A percentile compares a stretch with the other conserved stretches of the same genome.
These are phyloP conservation scores for Pseudogymnoascus sp. DNA, from an alignment of 2,329 filamentous ascomycete species.

Conservation along the genomic window DNA sequence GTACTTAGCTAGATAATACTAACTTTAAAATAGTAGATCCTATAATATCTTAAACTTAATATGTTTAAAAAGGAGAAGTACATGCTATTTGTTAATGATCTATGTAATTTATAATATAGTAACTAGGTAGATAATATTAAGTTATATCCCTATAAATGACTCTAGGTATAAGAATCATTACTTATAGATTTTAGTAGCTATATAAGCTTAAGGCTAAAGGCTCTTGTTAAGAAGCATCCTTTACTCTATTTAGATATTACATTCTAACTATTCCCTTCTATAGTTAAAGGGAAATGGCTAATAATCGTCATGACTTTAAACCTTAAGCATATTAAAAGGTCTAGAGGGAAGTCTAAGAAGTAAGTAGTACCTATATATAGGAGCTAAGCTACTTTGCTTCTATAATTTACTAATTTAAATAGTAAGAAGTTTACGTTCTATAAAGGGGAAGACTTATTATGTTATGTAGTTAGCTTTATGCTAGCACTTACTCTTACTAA, in stretches of 20 bases:
- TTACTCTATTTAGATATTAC: conserved; percentile 24
- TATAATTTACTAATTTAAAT: too few species aligned
- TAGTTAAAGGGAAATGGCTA: conserved; percentile 14
- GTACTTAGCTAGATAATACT: conserved; percentile 7
- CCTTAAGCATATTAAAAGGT: too few species aligned
- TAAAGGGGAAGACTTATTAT: conserved; percentile 19
- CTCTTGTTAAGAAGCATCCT: conserved; percentile 18
- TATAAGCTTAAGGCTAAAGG: conserved; percentile 21
- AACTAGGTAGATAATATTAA: conserved; percentile 20
- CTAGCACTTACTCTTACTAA: conserved; percentile 23
- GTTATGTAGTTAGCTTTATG: conserved; percentile 18
- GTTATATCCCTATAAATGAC: conserved; percentile 22
- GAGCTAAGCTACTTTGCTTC: too few species aligned
- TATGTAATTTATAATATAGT: too few species aligned
- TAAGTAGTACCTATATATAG: too few species aligned
- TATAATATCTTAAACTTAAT: conserved; percentile 16
- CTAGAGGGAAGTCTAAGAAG: too few species aligned
- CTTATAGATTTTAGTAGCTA: conserved; percentile 20
- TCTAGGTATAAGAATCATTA: conserved; percentile 20
- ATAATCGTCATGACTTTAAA: too few species aligned
- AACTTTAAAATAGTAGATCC: conserved; percentile 18
- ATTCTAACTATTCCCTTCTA: conserved; percentile 23
- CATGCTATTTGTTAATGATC: conserved; percentile 20
- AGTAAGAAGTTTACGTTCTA: too few species aligned
- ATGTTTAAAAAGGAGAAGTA: conserved; percentile 21